phyloP scores from a whole-genome alignment of 345 rosid genomes.

The Cardiospermum halicacabum region DNA sequence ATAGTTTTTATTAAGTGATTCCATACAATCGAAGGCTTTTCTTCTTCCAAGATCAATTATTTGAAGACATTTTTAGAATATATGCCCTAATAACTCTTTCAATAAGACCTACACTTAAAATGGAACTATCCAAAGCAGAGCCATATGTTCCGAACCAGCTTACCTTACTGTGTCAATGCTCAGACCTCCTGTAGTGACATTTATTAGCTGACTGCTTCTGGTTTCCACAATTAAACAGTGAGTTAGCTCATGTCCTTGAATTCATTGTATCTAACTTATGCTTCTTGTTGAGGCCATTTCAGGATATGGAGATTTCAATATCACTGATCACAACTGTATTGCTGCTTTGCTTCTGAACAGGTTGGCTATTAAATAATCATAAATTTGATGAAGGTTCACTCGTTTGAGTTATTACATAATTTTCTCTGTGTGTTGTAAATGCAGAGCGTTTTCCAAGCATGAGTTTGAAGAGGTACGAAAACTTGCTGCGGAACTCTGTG shows the following conservation, averaged over 20 bases:
- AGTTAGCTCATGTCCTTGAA: not conserved
- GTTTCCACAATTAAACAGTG: not conserved
- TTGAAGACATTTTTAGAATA: not conserved
- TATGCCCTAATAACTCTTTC: not conserved
- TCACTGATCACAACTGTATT: conserved; percentile 42
- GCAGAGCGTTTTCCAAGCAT: conserved; percentile 62
- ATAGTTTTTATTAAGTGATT: not conserved
- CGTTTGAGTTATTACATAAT: conserved; percentile 17
- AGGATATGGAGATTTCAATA: conserved; percentile 39
- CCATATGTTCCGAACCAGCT: not conserved
- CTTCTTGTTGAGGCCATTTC: conserved; percentile 21
- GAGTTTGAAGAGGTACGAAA: conserved; percentile 83
- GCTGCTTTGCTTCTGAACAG: conserved; percentile 69
- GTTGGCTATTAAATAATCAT: conserved; percentile 30
- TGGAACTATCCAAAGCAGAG: not conserved
- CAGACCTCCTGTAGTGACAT: not conserved
- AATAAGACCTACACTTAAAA: not conserved
- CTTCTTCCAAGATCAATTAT: not conserved
- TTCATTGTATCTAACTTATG: conserved; percentile 1
- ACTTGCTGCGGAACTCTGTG: conserved; percentile 92
- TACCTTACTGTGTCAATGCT: not conserved
- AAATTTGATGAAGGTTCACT: conserved; percentile 19
- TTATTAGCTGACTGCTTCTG: conserved; percentile 1
- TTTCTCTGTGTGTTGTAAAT: conserved; percentile 19
- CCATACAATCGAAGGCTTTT: not conserved